Base-by-base conservation (phyloP, 805 yeast species). In the Zygoascus biomembranicola region DNA sequence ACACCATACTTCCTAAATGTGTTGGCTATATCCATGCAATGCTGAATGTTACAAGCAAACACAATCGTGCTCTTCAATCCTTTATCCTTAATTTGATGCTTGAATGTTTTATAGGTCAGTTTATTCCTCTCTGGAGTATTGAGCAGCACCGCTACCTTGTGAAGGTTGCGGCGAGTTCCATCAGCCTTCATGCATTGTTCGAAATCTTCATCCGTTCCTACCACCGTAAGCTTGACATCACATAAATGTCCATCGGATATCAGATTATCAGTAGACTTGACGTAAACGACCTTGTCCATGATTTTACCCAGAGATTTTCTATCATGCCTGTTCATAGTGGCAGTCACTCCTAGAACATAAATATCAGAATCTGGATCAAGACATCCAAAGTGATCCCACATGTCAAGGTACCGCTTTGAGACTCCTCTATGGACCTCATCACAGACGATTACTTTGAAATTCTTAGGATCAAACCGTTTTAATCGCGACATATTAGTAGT, bases 381-480 rank as follows among this genome's bases (percentile, higher is more conserved):
- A 8, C 84, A 83, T 0, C 72, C 71, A 61, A 90, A 88, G 61
- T 87, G 74, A 2, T 72, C 65, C 51, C 88, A 65, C 0, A 90
- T 74, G 32, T 75, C 73, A 16, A 69, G 46, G 71, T 90, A 92
- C 0, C 90, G 75, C 14, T 66, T 63, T 0, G 96, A 89, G 0
- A 87, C 85, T 0, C 95, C 84, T 67, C 90, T 97, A 64, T 90
- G 98, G 43, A 96, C 95, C 66, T 90, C 98, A 68, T 90, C 98
- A 1, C 90, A 73, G 19, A 90, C 81, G 16, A 92, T 78, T 32
- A 90, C 73, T 63, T 87, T 85, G 69, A 77, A 84, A n/a, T 79
- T 78, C 1, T 52, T 49, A 0, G 90, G 84, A 52, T 78, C 67
- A 61, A 83, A 85, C 47, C 71, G 67, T 0, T 69, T 67, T 18